Percentiles rank a stretch among this genome's conserved stretches.
Conservation (phyloP, 148 eudicot species). For the Dysphania ambrosioides region DNA sequence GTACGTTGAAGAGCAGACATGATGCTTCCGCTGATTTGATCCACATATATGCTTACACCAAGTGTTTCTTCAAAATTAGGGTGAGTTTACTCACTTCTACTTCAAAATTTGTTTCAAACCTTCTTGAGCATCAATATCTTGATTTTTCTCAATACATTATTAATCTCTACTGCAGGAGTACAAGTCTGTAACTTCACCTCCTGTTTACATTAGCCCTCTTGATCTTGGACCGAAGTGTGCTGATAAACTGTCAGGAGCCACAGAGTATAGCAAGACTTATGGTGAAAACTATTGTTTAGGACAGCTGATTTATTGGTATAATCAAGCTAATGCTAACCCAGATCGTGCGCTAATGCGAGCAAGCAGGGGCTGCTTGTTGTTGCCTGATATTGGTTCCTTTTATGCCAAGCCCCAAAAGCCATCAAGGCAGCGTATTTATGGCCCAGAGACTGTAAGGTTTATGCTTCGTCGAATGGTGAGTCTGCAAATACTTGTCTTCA, state of each 20-base stretch:
- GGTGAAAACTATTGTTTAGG: slow-evolving; percentile 90
- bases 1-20: slow-evolving; percentile 75
- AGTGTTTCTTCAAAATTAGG: slow-evolving; percentile 63
- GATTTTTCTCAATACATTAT: not conserved
- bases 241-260: slow-evolving; percentile 61
- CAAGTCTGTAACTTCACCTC: slow-evolving; percentile 68
- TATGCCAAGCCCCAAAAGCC: slow-evolving; percentile 84
- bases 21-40: slow-evolving; percentile 99
- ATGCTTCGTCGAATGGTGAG: slow-evolving; percentile 90
- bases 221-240: slow-evolving; percentile 93
- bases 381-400: slow-evolving; percentile 83
- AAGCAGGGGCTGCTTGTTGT: slow-evolving; percentile 80
- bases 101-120: not conserved
- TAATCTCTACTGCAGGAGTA: slow-evolving; percentile 56
- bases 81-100: slow-evolving; percentile 37
- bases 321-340: slow-evolving; percentile 72
- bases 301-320: slow-evolving; percentile 89
- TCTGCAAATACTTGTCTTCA: too few relatives aligned
- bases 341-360: slow-evolving; percentile 63
- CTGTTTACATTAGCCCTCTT: slow-evolving; percentile 87
- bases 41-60: slow-evolving; percentile 89
- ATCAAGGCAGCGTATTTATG: slow-evolving; percentile 69
- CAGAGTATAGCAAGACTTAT: slow-evolving; percentile 83
- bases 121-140: not conserved
- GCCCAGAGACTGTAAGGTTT: slow-evolving; percentile 67